These are phyloP conservation scores for Wickerhamiella kazuoi DNA, from an alignment of 805 yeast species.

Conservation along the genomic window DNA sequence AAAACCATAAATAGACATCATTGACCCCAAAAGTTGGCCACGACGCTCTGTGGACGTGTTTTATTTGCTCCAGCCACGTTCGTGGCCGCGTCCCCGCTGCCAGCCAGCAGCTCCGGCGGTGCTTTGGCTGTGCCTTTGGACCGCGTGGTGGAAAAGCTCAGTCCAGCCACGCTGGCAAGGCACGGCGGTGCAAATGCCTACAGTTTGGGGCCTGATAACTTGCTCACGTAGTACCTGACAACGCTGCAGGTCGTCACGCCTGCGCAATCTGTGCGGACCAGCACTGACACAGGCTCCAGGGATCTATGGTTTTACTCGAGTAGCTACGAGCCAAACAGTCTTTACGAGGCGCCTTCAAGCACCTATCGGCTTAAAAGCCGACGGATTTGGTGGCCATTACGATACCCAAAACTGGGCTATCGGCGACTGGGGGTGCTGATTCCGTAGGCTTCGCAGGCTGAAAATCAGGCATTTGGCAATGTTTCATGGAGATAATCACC, in stretches of 20 bases:
- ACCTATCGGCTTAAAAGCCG: conserved; percentile 9
- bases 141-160: too few species aligned
- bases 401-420: conserved; percentile 19
- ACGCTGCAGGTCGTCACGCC: conserved; percentile 32
- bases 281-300: conserved; percentile 55
- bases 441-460: conserved; percentile 32
- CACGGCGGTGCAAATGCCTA: background rate
- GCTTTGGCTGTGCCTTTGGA: background rate
- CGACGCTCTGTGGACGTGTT: too few species aligned
- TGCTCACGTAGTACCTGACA: conserved; percentile 8
- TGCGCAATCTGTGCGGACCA: conserved; percentile 30
- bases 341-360: conserved; percentile 11
- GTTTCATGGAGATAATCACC: conserved; percentile 4
- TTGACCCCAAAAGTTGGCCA: too few species aligned
- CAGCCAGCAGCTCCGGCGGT: background rate
- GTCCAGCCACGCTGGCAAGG: background rate
- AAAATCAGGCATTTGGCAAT: conserved; percentile 49
- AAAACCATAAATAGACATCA: too few species aligned
- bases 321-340: conserved; percentile 10
- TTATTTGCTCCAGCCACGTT: too few species aligned
- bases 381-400: conserved; percentile 2
- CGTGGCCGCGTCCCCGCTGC: background rate
- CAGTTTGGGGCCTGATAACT: conserved; percentile 6
- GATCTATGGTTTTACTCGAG: conserved; percentile 34
- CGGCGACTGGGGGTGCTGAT: conserved; percentile 47